phyloP scores from a whole-genome alignment of 2,329 filamentous ascomycete genomes.

The Pseudogymnoascus pannorum region DNA sequence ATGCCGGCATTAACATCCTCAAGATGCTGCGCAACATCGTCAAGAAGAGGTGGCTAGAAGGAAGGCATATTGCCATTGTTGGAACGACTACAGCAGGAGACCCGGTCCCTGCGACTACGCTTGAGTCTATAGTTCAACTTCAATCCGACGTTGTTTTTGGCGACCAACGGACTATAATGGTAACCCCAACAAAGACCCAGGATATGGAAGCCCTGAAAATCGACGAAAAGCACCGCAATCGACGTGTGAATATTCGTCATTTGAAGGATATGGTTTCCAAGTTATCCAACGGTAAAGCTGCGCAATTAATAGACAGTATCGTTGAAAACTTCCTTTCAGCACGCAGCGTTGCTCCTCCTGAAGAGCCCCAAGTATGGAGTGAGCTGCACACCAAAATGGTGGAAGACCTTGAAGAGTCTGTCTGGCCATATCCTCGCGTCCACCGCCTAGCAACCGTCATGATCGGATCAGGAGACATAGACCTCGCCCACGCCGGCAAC shows the following conservation, averaged over 20 bases:
- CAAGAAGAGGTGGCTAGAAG: conserved; percentile 62
- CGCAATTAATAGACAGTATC: conserved; percentile 19
- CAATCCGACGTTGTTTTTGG: conserved; percentile 37
- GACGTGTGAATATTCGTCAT: conserved; percentile 57
- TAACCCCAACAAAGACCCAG: conserved; percentile 40
- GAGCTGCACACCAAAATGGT: background rate
- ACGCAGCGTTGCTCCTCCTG: conserved; percentile 12
- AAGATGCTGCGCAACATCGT: conserved; percentile 63
- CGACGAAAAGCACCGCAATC: conserved; percentile 40
- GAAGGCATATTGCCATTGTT: conserved; percentile 66
- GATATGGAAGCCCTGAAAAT: conserved; percentile 35
- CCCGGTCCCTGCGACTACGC: conserved; percentile 35
- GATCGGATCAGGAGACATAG: conserved; percentile 34
- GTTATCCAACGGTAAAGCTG: conserved; percentile 21
- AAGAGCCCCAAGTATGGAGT: conserved; percentile 21
- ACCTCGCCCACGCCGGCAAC: conserved; percentile 32
- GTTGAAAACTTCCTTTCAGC: conserved; percentile 22
- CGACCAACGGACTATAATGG: conserved; percentile 45
- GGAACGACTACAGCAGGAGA: conserved; percentile 63
- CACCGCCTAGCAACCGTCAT: conserved; percentile 49
- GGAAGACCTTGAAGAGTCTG: conserved; percentile 40
- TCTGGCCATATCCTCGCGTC: conserved; percentile 53
- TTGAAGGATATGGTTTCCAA: conserved; percentile 52
- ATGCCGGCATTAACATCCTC: conserved; percentile 63
- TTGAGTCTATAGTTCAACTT: conserved; percentile 36